A percentile compares a stretch with the other conserved stretches of the same genome.
These are phyloP conservation scores for Nepenthes alata DNA, from an alignment of 179 eudicot genomes.

Conservation along the genomic window DNA sequence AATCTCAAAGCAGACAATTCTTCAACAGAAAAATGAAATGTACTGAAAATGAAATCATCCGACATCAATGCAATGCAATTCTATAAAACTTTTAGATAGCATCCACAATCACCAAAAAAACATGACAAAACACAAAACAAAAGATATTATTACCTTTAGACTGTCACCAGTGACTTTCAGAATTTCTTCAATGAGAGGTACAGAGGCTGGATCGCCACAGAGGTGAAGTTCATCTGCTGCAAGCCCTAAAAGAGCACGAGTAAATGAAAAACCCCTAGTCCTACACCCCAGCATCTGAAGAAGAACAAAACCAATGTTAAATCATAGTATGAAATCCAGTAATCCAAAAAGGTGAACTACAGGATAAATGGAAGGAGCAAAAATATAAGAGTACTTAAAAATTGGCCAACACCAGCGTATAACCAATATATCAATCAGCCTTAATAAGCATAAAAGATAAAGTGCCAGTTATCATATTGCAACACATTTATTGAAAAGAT, in stretches of 20 bases:
- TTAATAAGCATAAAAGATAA: neutral
- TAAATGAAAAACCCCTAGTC: slow-evolving; percentile 81
- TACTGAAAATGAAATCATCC: no score
- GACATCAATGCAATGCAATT: no score
- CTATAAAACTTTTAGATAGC: no score
- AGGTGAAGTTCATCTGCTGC: slow-evolving; percentile 84
- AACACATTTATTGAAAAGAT: neutral
- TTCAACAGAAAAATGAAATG: no score
- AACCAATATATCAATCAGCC: neutral
- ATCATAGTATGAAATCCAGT: neutral
- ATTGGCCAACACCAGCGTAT: neutral
- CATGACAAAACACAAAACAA: slow-evolving; percentile 3
- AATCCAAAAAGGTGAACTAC: neutral
- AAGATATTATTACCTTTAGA: slow-evolving; percentile 38
- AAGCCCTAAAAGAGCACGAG: slow-evolving; percentile 88
- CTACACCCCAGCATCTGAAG: slow-evolving; percentile 78
- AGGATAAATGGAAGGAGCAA: neutral
- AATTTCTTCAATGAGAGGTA: slow-evolving; percentile 71
- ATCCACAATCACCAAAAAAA: neutral
- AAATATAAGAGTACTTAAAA: neutral
- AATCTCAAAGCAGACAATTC: no score
- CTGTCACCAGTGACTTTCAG: slow-evolving; percentile 74
- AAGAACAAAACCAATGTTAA: neutral
- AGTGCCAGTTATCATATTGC: neutral
- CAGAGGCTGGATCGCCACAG: slow-evolving; percentile 95